Base-by-base conservation (phyloP, 2,329 filamentous ascomycete genomes). In the Lecanosticta acicola region DNA sequence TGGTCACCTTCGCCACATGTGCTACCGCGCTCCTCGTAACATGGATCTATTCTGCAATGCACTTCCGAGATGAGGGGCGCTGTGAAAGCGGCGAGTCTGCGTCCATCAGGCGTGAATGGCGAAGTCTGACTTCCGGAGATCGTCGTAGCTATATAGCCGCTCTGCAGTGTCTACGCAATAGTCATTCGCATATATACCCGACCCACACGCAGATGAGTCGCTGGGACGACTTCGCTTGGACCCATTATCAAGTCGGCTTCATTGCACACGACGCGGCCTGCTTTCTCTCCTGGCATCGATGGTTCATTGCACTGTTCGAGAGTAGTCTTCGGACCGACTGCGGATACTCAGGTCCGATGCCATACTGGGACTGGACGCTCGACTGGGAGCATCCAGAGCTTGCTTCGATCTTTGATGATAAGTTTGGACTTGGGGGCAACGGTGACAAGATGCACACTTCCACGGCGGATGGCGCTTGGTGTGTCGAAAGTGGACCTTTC, bases 271-370 rank as follows among this genome's bases (percentile, higher is more conserved):
- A 52, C 33, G 49, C 47, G 18, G 50, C 49, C 2, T 39, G 47
- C 4, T 61, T 58, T 40, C 41, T 59, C 3, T 49, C 56, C 11
- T 59, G 58, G 56, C 58, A 61, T 39, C 51, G 59, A 21, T 59
- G 48, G 21, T 57, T 57, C 38, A 24, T 59, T 9, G 51, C 56
- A 33, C 43, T 52, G 10, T 58, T 55, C 32, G 59, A 60, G 44
- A 41, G 17, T 2, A 47, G 57, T 3, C 35, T 61, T 4, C 38
- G 51, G 14, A 35, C 50, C 1, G 34, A 53, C 17, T 61, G 59
- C 37, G 49, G 41, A 1, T 61, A 59, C 44, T 41, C 34, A 2
- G 59, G 55, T n/a, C 18, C 41, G 18, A 32, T 52, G 33, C 43
- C 51, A 20, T 61, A 59, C 43, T 59, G 55, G 49, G 52, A 61